Evolutionary conservation across 495 filamentous ascomycete species (phyloP).

Genomic region (Aspergillus bridgeri): DNA sequence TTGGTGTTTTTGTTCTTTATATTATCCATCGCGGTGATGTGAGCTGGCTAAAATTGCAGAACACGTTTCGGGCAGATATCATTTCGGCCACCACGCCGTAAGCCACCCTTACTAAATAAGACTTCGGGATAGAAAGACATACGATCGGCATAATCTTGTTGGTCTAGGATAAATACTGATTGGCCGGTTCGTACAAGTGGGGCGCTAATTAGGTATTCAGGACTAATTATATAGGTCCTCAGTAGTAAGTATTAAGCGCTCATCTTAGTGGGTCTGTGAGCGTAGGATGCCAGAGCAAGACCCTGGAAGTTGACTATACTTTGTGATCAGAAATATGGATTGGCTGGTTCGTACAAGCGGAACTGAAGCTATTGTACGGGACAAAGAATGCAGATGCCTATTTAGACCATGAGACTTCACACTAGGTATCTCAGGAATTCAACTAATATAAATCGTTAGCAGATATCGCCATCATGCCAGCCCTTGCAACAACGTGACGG

Average conservation of each 20-base stretch:
- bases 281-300: no score
- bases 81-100: conserved; percentile 7
- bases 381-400: conserved; percentile 14
- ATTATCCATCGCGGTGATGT: conserved; percentile 2
- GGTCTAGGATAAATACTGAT: conserved; percentile 3
- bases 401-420: conserved; percentile 7
- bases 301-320: no score
- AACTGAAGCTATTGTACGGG: conserved; percentile 7
- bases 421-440: conserved; percentile 6
- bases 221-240: no score
- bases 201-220: neutral
- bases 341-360: conserved; percentile 13
- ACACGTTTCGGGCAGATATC: conserved; percentile 3
- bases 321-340: conserved; percentile 9
- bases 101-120: no score
- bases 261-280: no score
- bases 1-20: conserved; percentile 6
- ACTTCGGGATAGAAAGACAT: no score
- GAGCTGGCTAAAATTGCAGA: neutral
- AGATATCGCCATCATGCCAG: conserved; percentile 4
- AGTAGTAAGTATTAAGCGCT: no score
- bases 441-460: conserved; percentile 9
- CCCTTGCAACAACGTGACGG: conserved; percentile 2
- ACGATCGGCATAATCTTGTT: no score
- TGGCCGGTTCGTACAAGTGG: conserved; percentile 12